phyloP scores from a whole-genome alignment of 192 early-diverging fungal genomes.

The Rhizophagus prolifer region DNA sequence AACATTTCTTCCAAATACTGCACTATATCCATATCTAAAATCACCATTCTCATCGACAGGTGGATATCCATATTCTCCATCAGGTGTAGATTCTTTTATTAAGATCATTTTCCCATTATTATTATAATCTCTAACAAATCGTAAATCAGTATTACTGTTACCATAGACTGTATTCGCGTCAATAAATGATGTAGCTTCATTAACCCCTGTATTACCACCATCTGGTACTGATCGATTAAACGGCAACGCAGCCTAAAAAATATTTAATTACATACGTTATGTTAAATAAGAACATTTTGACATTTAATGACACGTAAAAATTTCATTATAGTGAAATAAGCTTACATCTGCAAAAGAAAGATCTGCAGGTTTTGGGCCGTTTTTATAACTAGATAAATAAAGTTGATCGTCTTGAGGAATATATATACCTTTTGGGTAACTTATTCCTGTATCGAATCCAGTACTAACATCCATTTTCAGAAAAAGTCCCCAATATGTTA shows the following conservation, averaged over 20 bases:
- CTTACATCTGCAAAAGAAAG: neutral
- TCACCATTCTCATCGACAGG: neutral
- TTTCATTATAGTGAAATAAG: too few relatives aligned
- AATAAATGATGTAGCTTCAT: constrained; percentile 10
- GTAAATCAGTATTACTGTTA: neutral
- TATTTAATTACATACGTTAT: neutral
- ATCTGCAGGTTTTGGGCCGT: neutral
- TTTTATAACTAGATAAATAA: neutral
- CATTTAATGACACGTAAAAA: neutral
- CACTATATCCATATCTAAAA: neutral
- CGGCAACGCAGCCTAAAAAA: neutral
- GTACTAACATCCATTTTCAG: neutral
- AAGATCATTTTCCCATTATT: neutral
- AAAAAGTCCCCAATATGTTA: neutral
- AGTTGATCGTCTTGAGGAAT: neutral
- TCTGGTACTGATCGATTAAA: neutral
- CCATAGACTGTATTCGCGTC: constrained; percentile 3
- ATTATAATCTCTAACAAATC: neutral
- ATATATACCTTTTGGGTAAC: neutral
- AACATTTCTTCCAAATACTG: neutral
- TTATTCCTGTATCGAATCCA: neutral
- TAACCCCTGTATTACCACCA: neutral
- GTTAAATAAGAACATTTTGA: neutral
- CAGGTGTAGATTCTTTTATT: neutral
- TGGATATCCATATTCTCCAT: constrained; percentile 6